phyloP scores from a whole-genome alignment of 139 green algal genomes.

The Pleodorina starrii region DNA sequence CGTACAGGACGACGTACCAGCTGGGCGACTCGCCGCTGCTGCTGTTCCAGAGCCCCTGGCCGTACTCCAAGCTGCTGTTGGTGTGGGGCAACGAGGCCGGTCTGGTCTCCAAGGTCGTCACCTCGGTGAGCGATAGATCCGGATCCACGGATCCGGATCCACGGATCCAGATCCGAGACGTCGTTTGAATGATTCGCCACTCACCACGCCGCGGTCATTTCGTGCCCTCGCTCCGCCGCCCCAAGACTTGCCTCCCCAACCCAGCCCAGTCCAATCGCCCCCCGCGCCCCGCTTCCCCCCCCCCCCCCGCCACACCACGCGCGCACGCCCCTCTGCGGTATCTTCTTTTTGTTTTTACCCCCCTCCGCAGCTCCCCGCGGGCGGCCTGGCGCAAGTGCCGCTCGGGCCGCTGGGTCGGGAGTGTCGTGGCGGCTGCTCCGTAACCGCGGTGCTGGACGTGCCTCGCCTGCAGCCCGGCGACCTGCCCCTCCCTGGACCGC shows the following conservation, averaged over 20 bases:
- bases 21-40: neutral
- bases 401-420: conserved; percentile 52
- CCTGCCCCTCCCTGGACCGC: neutral
- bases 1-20: conserved; percentile 8
- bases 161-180: too few species aligned
- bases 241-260: too few species aligned
- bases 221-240: too few species aligned
- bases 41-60: conserved; percentile 56
- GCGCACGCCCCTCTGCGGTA: too few species aligned
- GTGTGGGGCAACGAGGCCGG: conserved; percentile 57
- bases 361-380: conserved; percentile 28
- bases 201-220: too few species aligned
- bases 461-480: neutral
- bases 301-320: too few species aligned
- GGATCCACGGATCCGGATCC: too few species aligned
- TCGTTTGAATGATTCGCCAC: too few species aligned
- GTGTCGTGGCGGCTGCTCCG: conserved; percentile 55
- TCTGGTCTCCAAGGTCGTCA: neutral
- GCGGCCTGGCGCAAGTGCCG: neutral
- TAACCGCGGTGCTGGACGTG: conserved; percentile 41
- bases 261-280: too few species aligned
- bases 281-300: too few species aligned
- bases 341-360: too few species aligned
- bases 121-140: neutral
- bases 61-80: conserved; percentile 42